Evolutionary conservation across 2,329 filamentous ascomycete genomes (phyloP).

Genomic region (Pestalotiopsis sp.): DNA sequence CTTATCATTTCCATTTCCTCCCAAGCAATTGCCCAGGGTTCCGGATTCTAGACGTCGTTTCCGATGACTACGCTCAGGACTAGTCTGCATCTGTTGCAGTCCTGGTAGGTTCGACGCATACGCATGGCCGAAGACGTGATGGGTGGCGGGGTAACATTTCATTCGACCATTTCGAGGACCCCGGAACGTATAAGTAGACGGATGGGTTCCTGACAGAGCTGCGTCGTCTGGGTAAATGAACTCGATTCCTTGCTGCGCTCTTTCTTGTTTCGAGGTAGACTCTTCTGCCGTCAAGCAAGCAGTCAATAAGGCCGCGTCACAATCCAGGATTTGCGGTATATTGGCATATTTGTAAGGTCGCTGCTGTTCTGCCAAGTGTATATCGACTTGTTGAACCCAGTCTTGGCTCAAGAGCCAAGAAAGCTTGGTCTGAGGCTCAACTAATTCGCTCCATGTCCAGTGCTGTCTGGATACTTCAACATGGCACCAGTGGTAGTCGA

Average conservation of each 20-base stretch:
- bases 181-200: background rate
- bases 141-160: background rate
- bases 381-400: background rate
- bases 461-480: background rate
- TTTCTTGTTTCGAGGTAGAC: background rate
- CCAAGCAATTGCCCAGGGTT: background rate
- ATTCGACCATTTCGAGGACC: background rate
- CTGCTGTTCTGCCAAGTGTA: background rate
- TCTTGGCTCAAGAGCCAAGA: constrained; percentile 3
- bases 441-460: background rate
- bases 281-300: background rate
- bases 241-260: background rate
- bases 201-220: background rate
- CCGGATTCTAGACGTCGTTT: background rate
- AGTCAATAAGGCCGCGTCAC: background rate
- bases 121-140: constrained; percentile 4
- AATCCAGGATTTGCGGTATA: background rate
- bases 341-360: background rate
- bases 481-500: background rate
- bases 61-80: background rate
- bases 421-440: background rate
- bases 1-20: constrained; percentile 1
- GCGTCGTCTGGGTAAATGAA: too few relatives aligned
- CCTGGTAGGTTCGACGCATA: background rate
- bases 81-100: constrained; percentile 4